These are phyloP conservation scores for Ustilago shanxiensis DNA, from an alignment of 1,284 basidiomycete species.

Conservation along the genomic window DNA sequence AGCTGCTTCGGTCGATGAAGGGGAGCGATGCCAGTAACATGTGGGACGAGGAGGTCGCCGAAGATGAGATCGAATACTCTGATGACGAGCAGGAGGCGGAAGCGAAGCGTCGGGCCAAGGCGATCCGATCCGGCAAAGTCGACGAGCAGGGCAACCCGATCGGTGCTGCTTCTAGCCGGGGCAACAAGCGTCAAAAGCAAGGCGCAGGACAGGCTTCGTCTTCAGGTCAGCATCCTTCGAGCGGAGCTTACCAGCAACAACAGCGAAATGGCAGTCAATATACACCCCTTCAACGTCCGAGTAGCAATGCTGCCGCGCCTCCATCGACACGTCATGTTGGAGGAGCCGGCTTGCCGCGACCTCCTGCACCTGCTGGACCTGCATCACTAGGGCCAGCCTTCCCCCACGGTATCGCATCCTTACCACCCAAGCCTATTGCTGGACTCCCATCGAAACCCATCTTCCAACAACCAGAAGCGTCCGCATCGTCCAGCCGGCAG, in stretches of 20 bases:
- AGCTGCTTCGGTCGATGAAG: constrained; percentile 76
- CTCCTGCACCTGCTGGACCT: constrained; percentile 13
- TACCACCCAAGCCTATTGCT: constrained; percentile 32
- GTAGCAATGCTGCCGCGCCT: constrained; percentile 4
- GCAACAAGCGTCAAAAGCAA: constrained; percentile 47
- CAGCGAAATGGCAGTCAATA: constrained; percentile 14
- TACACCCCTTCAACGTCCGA: constrained; percentile 8
- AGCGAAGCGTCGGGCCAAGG: constrained; percentile 73
- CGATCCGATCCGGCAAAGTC: constrained; percentile 34
- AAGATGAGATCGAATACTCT: constrained; percentile 87
- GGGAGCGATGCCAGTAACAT: constrained; percentile 93
- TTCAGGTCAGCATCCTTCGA: constrained; percentile 12
- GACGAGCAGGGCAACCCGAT: constrained; percentile 44
- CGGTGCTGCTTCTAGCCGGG: constrained; percentile 5
- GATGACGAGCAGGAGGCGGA: constrained; percentile 88
- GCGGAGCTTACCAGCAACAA: background rate
- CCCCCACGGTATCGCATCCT: constrained; percentile 28
- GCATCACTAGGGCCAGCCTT: constrained; percentile 25
- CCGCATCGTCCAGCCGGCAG: background rate
- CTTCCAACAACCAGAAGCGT: constrained; percentile 19
- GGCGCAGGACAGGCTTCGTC: constrained; percentile 11
- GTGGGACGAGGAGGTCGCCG: constrained; percentile 87
- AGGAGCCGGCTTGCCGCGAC: constrained; percentile 10
- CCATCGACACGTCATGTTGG: constrained; percentile 16
- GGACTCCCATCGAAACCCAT: constrained; percentile 39